Evolutionary conservation across 2,329 filamentous ascomycete species (phyloP).

Genomic region (Fusarium floridanum): DNA sequence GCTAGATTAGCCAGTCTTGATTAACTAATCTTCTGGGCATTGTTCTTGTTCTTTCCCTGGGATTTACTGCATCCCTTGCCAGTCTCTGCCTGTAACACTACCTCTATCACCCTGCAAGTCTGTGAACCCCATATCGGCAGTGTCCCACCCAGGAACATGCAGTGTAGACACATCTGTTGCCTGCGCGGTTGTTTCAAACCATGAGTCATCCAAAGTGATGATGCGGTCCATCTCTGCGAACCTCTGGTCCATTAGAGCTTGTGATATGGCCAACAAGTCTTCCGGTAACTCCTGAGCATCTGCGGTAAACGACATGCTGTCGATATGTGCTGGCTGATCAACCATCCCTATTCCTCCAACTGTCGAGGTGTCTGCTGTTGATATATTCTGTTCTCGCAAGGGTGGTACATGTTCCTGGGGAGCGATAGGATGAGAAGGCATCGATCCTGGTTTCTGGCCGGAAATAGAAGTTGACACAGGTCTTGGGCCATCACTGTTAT

Average conservation of each 20-base stretch:
- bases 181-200: background rate
- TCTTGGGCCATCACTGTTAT: background rate
- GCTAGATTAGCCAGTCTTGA: background rate
- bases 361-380: background rate
- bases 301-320: background rate
- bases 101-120: background rate
- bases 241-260: constrained; percentile 9
- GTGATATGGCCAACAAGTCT: constrained; percentile 1
- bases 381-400: background rate
- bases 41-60: background rate
- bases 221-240: constrained; percentile 8
- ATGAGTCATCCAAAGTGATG: constrained; percentile 6
- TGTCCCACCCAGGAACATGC: background rate
- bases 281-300: background rate
- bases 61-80: background rate
- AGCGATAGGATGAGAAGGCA: background rate
- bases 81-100: background rate
- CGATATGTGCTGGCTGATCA: background rate
- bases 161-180: background rate
- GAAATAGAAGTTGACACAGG: background rate
- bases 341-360: no score
- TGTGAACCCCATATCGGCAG: background rate
- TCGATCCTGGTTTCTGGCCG: background rate
- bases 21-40: background rate
- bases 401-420: background rate